These are phyloP conservation scores for Ophiostoma ulmi DNA, from an alignment of 2,329 filamentous ascomycete species.

Conservation along the genomic window DNA sequence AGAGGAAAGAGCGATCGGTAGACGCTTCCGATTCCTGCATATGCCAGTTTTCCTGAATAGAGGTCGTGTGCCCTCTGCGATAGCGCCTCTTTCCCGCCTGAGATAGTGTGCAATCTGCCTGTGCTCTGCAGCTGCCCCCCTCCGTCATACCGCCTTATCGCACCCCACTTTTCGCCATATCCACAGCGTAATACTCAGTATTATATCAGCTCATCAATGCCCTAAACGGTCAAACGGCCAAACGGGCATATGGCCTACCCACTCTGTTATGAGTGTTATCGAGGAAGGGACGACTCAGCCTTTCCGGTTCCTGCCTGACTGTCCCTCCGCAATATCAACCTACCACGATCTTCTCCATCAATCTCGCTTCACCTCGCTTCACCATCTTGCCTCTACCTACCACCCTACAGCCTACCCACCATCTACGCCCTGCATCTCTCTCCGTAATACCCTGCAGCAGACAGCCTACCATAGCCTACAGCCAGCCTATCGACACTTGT, in stretches of 20 bases:
- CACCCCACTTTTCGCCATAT: neutral
- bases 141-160: slow-evolving; percentile 4
- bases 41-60: neutral
- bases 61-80: neutral
- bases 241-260: neutral
- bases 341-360: neutral
- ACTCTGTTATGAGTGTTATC: neutral
- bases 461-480: neutral
- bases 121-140: neutral
- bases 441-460: neutral
- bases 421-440: too few species aligned
- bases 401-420: neutral
- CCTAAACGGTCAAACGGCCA: neutral
- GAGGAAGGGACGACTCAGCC: neutral
- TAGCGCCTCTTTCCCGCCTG: neutral
- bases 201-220: slow-evolving; percentile 1
- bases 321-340: neutral
- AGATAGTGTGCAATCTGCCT: neutral
- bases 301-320: neutral
- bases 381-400: neutral
- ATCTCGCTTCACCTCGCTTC: neutral
- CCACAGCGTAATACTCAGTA: neutral
- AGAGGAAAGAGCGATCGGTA: slow-evolving; percentile 2
- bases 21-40: neutral
- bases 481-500: neutral